A percentile compares a stretch with the other conserved stretches of the same genome.
Evolutionary conservation across 352 stramenopile species (phyloP).

Genomic region (Phytophthora colocasiae): DNA sequence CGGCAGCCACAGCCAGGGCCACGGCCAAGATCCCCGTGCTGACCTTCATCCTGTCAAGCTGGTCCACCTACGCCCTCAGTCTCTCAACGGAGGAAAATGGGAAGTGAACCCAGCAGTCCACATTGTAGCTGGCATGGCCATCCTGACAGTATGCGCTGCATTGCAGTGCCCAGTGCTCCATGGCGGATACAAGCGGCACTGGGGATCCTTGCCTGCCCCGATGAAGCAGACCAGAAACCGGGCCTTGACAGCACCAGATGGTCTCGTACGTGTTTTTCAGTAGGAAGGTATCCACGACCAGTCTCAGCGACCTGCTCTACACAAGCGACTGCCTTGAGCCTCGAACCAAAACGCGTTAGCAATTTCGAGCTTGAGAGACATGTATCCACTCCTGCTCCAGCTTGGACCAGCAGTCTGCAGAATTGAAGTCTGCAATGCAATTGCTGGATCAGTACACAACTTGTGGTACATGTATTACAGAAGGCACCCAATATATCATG

Average conservation of each 20-base stretch:
- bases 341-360: too few species aligned
- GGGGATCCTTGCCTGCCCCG: constrained; percentile 10
- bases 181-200: constrained; percentile 27
- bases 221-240: constrained; percentile 21
- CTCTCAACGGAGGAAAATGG: constrained; percentile 26
- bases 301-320: too few species aligned
- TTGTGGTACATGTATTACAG: too few species aligned
- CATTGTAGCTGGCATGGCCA: too few species aligned
- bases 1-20: constrained; percentile 28
- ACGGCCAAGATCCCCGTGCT: constrained; percentile 26
- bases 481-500: too few species aligned
- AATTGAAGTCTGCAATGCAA: too few species aligned
- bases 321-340: too few species aligned
- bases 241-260: background rate
- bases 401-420: too few species aligned
- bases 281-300: too few species aligned
- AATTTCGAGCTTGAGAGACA: too few species aligned
- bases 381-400: too few species aligned
- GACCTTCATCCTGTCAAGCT: constrained; percentile 24
- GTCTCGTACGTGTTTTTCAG: background rate
- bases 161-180: constrained; percentile 11
- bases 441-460: too few species aligned
- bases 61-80: constrained; percentile 6
- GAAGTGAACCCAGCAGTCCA: constrained; percentile 2
- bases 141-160: background rate